These are phyloP conservation scores for Neoboletus brunneissimus DNA, from an alignment of 768 basidiomycete genomes.

Conservation along the genomic window DNA sequence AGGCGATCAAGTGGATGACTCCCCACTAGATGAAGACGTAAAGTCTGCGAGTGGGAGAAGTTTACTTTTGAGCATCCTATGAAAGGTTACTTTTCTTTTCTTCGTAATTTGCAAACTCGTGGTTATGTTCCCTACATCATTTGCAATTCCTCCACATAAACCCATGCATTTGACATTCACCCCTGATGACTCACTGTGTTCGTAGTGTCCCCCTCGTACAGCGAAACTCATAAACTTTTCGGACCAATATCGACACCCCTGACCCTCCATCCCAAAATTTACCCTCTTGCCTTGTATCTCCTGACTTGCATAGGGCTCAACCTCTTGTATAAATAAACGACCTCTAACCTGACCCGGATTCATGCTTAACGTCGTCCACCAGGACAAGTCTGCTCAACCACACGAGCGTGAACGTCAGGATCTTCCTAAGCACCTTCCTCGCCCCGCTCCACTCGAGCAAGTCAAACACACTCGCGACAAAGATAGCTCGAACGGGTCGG, in stretches of 20 bases:
- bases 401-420: conserved; percentile 16
- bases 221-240: background rate
- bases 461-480: conserved; percentile 38
- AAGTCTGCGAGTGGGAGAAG: conserved; percentile 15
- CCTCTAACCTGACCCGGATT: background rate
- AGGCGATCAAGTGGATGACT: conserved; percentile 7
- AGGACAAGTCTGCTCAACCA: conserved; percentile 4
- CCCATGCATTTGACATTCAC: background rate
- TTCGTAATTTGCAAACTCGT: background rate
- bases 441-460: conserved; percentile 37
- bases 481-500: conserved; percentile 19
- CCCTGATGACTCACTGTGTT: background rate
- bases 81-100: conserved; percentile 6
- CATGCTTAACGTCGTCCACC: background rate
- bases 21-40: conserved; percentile 11
- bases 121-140: background rate
- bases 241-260: background rate
- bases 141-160: background rate
- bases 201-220: background rate
- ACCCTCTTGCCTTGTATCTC: background rate
- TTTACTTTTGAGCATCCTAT: conserved; percentile 20
- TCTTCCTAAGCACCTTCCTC: conserved; percentile 31
- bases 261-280: background rate
- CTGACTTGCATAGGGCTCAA: conserved; percentile 1
- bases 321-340: conserved; percentile 6